A percentile compares a stretch with the other conserved stretches of the same genome.
Conservation (phyloP, 2,329 filamentous ascomycete species). For the Didymella exigua region DNA sequence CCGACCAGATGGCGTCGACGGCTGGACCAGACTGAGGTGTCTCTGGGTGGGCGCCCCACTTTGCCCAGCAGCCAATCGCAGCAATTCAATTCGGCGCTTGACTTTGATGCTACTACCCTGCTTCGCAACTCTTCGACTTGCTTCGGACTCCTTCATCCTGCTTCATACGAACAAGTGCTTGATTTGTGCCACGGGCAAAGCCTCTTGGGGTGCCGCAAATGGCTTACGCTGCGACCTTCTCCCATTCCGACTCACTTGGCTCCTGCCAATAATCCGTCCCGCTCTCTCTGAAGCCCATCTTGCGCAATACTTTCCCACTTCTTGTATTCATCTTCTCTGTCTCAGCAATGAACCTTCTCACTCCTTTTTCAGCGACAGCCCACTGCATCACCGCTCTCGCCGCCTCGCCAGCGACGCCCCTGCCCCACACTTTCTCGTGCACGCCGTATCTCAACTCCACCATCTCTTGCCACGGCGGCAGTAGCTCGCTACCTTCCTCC, state of each 20-base stretch:
- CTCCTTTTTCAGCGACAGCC: constrained; percentile 15
- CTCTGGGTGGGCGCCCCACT: too few relatives aligned
- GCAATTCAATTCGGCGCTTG: not conserved
- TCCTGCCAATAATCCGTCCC: constrained; percentile 25
- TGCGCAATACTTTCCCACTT: constrained; percentile 33
- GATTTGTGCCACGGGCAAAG: not conserved
- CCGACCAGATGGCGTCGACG: not conserved
- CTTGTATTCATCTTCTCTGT: constrained; percentile 29
- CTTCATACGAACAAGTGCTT: not conserved
- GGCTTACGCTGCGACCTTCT: constrained; percentile 2
- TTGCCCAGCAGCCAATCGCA: too few relatives aligned
- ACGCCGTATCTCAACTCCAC: constrained; percentile 27
- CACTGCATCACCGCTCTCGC: constrained; percentile 27
- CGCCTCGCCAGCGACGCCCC: constrained; percentile 23
- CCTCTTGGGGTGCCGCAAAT: too few relatives aligned
- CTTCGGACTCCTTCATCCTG: not conserved
- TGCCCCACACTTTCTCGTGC: constrained; percentile 19
- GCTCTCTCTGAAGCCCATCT: constrained; percentile 31
- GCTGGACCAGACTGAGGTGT: not conserved
- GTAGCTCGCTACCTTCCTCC: constrained; percentile 5
- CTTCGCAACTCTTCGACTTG: too few relatives aligned
- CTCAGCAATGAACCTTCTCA: constrained; percentile 28
- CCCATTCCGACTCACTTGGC: constrained; percentile 23
- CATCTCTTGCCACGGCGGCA: constrained; percentile 26
- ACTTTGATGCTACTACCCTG: too few relatives aligned